Evolutionary conservation across 2,329 filamentous ascomycete species (phyloP), one percentile per base, ranked within the genome.

Genomic region (Myriosclerotinia duriaeana): DNA sequence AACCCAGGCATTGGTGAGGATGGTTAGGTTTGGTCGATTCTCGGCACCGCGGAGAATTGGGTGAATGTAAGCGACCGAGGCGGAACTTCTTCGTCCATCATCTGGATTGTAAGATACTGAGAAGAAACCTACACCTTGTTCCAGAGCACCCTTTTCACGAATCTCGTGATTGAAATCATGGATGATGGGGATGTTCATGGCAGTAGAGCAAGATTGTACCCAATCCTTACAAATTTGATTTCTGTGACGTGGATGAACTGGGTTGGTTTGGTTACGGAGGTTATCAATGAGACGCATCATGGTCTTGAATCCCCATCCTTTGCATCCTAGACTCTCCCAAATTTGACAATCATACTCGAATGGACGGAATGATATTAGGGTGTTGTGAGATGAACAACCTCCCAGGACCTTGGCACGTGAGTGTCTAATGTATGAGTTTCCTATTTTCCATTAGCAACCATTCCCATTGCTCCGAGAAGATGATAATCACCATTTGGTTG

Each of bases 201-300:
- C 90, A 38, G 83, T 85, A 69, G 90, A 89, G 83, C 91, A 95
- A 42, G 92, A 87, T 74, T 89, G 80, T 66, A 97, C 85, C 93
- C 93, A 97, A 79, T 96, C 93, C 78, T 91, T 87, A 83, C 92
- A 96, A 62, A 97, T 84, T 83, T 96, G 90, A 81, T 96, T 97
- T 72, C 91, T 86, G 80, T 96, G 92, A 67, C 89, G 87, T 67
- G 87, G 84, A 78, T 96, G 92, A 44, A 96, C 92, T 12, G 92
- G 92, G 80, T 96, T 92, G 69, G 96, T 85, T n/a, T 90, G 92
- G 83, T 95, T 96, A 78, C 90, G 89, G 73, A 96, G 84, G 78
- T 91, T 92, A 81, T 95, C 89, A 72, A 95, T 82, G 54, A 93
- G 82, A 67, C 91, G 87, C 79, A 87, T 95, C 79, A 97, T 90